Conservation (phyloP, 2,329 filamentous ascomycete species). For the Penicillium sp. region DNA sequence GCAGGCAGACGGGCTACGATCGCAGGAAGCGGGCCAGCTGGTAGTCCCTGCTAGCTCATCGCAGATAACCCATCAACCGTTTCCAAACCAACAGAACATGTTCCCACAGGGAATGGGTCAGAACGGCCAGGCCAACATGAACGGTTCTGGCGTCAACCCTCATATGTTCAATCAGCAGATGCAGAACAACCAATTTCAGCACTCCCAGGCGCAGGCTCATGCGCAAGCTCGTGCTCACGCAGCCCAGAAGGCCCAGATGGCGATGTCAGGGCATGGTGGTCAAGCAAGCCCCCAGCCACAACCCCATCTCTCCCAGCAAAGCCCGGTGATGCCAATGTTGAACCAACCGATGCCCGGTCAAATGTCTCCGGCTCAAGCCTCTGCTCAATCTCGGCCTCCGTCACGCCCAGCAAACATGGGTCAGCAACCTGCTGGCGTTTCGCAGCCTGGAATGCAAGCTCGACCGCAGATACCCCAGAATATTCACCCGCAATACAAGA, state of each 20-base stretch:
- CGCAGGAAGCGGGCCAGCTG: conserved; percentile 57
- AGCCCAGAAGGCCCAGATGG: conserved; percentile 45
- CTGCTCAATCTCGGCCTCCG: conserved; percentile 33
- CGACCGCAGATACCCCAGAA: conserved; percentile 33
- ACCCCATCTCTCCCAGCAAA: conserved; percentile 39
- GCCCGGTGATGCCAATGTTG: conserved; percentile 40
- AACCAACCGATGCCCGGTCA: conserved; percentile 42
- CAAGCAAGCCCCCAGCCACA: conserved; percentile 40
- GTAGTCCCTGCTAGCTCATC: conserved; percentile 63
- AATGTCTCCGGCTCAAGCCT: conserved; percentile 36
- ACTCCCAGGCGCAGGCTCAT: conserved; percentile 34
- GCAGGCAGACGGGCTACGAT: conserved; percentile 58
- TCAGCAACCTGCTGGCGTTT: conserved; percentile 27
- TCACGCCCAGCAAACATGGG: conserved; percentile 34
- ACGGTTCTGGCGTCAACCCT: conserved; percentile 36
- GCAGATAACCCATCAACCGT: conserved; percentile 43
- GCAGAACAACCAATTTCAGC: conserved; percentile 36
- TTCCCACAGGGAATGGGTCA: conserved; percentile 42
- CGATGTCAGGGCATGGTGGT: conserved; percentile 45
- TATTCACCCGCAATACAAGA: conserved; percentile 34
- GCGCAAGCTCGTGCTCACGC: conserved; percentile 41
- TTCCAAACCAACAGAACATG: conserved; percentile 41
- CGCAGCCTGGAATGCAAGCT: conserved; percentile 31
- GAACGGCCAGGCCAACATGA: conserved; percentile 35
- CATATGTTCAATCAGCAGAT: conserved; percentile 43